A percentile compares a stretch with the other conserved stretches of the same genome.
These are phyloP conservation scores for Bryoglossum gracile DNA, from an alignment of 495 filamentous ascomycete species.

Conservation along the genomic window DNA sequence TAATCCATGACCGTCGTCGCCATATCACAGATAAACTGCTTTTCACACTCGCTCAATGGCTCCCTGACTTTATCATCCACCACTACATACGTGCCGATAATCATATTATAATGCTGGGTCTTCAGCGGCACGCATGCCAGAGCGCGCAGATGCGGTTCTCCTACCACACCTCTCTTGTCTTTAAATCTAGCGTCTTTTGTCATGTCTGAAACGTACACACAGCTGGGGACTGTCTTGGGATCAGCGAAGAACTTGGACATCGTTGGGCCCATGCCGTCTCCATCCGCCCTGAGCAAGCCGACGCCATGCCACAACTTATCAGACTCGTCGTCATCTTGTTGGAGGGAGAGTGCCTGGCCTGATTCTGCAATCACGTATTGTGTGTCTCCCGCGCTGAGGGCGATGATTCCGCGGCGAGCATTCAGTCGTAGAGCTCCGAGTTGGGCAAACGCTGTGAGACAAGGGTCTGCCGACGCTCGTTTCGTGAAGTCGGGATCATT, in stretches of 20 bases:
- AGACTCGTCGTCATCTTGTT: conserved; percentile 21
- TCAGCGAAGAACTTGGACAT: conserved; percentile 21
- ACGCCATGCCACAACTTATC: conserved; percentile 25
- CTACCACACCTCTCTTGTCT: conserved; percentile 24
- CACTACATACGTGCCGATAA: conserved; percentile 32
- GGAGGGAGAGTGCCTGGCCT: conserved; percentile 20
- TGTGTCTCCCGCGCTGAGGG: conserved; percentile 29
- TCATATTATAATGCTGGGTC: conserved; percentile 22
- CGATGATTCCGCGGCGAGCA: conserved; percentile 32
- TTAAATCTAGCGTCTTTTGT: conserved; percentile 30
- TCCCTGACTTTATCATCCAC: conserved; percentile 28
- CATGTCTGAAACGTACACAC: conserved; percentile 30
- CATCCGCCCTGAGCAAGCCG: conserved; percentile 9
- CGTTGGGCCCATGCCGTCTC: conserved; percentile 21
- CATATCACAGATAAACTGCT: conserved; percentile 34
- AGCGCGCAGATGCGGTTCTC: conserved; percentile 24
- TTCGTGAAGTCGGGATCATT: not conserved
- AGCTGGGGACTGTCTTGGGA: conserved; percentile 20
- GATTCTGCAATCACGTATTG: conserved; percentile 38
- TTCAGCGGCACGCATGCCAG: conserved; percentile 31
- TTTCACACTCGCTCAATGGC: conserved; percentile 26
- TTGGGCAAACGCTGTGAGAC: conserved; percentile 38
- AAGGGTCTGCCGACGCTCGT: conserved; percentile 28
- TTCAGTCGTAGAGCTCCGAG: conserved; percentile 34
- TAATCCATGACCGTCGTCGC: conserved; percentile 37